Evolutionary conservation across 495 filamentous ascomycete genomes (phyloP).

Genomic region (Umbilicaria muhlenbergii): DNA sequence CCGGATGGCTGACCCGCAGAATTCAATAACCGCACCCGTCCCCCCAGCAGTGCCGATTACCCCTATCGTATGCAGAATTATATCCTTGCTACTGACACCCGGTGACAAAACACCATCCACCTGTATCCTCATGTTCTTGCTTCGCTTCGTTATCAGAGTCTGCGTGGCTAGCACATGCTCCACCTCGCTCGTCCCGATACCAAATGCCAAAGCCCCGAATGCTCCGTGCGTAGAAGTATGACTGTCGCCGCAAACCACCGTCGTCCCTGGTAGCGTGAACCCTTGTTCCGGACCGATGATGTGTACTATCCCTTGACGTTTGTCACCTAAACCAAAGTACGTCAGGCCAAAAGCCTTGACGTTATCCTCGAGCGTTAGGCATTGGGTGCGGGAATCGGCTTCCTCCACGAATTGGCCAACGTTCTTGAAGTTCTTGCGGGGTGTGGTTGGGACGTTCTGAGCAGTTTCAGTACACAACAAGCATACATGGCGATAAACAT

Average conservation of each 20-base stretch:
- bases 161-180: constrained; percentile 97
- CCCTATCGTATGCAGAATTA: constrained; percentile 88
- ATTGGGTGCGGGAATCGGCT: constrained; percentile 84
- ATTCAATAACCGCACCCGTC: constrained; percentile 90
- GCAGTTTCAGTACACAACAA: constrained; percentile 6
- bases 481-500: constrained; percentile 23
- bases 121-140: constrained; percentile 96
- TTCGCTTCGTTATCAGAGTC: constrained; percentile 81
- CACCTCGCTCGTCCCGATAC: constrained; percentile 95
- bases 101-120: constrained; percentile 83
- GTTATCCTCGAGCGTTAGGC: constrained; percentile 89
- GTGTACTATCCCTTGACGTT: constrained; percentile 95
- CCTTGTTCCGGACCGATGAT: constrained; percentile 99
- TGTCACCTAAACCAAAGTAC: constrained; percentile 93
- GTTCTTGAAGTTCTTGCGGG: constrained; percentile 77
- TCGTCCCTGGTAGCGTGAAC: constrained; percentile 94
- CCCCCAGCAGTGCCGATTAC: constrained; percentile 91
- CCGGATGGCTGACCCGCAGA: constrained; percentile 84
- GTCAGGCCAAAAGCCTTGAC: constrained; percentile 93
- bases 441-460: constrained; percentile 82
- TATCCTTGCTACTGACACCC: constrained; percentile 91
- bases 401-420: constrained; percentile 79
- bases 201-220: constrained; percentile 89
- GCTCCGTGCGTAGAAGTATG: constrained; percentile 97
- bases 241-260: constrained; percentile 92